phyloP scores from a whole-genome alignment of 306 rosid species.

The Vigna unguiculata region DNA sequence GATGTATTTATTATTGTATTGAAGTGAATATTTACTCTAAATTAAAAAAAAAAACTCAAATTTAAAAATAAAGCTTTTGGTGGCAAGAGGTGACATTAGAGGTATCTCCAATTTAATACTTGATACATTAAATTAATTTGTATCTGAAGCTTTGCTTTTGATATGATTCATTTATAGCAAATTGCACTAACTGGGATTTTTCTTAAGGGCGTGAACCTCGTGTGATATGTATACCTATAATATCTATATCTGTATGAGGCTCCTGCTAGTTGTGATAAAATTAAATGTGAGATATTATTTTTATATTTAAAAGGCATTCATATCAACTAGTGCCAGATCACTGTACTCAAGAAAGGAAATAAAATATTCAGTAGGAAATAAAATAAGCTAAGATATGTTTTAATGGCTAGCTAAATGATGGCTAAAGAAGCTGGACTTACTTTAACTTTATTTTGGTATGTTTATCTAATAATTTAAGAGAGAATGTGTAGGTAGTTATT shows the following conservation, averaged over 20 bases:
- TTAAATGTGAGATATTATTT: not conserved
- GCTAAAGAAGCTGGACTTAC: not conserved
- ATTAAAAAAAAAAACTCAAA: too few relatives aligned
- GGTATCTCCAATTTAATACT: too few relatives aligned
- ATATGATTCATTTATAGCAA: not conserved
- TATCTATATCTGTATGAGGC: not conserved
- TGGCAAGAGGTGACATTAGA: too few relatives aligned
- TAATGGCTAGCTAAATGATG: not conserved
- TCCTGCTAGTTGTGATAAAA: conserved; percentile 32
- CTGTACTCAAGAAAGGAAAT: not conserved
- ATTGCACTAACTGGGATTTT: not conserved
- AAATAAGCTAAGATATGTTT: conserved; percentile 1
- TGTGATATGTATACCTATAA: not conserved
- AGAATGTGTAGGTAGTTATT: not conserved
- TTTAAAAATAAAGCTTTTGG: too few relatives aligned
- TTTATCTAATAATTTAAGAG: not conserved
- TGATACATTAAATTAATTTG: not conserved
- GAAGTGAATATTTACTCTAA: too few relatives aligned
- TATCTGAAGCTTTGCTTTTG: not conserved
- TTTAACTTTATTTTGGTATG: not conserved
- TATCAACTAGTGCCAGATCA: not conserved
- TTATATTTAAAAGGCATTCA: conserved; percentile 21
- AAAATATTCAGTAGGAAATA: not conserved
- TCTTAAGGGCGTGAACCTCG: not conserved
- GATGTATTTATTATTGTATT: too few relatives aligned